Evolutionary conservation across 768 basidiomycete species (phyloP).

Genomic region (Rubroboletus pulcherrimus): DNA sequence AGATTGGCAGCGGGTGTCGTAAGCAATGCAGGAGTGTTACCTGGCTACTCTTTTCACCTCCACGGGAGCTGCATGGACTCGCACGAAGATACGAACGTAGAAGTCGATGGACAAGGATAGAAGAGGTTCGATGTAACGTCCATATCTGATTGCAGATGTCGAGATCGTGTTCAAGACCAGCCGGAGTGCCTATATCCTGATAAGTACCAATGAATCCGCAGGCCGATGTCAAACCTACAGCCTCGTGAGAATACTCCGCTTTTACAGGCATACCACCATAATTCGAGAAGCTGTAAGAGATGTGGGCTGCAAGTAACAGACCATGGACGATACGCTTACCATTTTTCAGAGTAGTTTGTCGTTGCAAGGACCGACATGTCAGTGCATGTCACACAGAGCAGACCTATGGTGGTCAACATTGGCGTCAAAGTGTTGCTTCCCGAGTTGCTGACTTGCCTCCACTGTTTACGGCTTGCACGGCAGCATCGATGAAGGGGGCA

Average conservation of each 20-base stretch:
- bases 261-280: conserved; percentile 90
- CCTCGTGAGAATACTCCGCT: conserved; percentile 95
- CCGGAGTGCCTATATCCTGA: conserved; percentile 67
- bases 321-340: conserved; percentile 41
- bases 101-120: conserved; percentile 95
- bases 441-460: conserved; percentile 58
- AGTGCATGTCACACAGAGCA: conserved; percentile 95
- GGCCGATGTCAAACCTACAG: conserved; percentile 43
- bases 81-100: conserved; percentile 89
- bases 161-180: conserved; percentile 86
- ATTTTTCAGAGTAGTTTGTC: conserved; percentile 94
- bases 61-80: conserved; percentile 64
- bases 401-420: conserved; percentile 38
- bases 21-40: conserved; percentile 41
- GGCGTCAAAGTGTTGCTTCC: background rate
- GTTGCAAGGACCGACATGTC: conserved; percentile 93
- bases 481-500: conserved; percentile 93
- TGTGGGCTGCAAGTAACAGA: background rate
- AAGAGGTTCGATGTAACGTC: conserved; percentile 85
- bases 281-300: conserved; percentile 71
- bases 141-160: conserved; percentile 86
- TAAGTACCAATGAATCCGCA: background rate
- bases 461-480: conserved; percentile 83
- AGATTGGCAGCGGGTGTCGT: background rate
- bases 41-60: conserved; percentile 81